Evolutionary conservation across 1,284 basidiomycete genomes (phyloP).

Genomic region (Ceratobasidium sp.): DNA sequence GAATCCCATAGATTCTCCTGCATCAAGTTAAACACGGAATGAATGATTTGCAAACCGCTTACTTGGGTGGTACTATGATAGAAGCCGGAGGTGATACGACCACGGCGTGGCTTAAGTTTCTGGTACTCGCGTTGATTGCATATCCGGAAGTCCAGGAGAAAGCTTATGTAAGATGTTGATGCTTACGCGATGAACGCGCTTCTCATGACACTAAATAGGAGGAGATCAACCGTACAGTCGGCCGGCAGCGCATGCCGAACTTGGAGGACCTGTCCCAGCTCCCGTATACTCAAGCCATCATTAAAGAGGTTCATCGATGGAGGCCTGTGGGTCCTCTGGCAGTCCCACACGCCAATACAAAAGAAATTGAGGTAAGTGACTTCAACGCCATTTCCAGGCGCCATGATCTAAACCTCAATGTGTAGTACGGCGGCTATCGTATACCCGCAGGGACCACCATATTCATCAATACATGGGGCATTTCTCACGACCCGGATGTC

Average conservation of each 20-base stretch:
- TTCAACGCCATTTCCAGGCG: no score
- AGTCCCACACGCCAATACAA: constrained; percentile 32
- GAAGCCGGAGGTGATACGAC: constrained; percentile 50
- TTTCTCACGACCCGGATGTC: constrained; percentile 38
- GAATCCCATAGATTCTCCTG: neutral
- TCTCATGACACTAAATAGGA: constrained; percentile 39
- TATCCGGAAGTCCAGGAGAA: constrained; percentile 40
- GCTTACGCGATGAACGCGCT: neutral
- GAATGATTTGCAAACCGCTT: constrained; percentile 26
- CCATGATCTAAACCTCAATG: no score
- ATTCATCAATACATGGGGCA: constrained; percentile 41
- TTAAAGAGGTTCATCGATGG: constrained; percentile 49
- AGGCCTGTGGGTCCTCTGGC: constrained; percentile 37
- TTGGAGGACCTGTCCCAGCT: constrained; percentile 49
- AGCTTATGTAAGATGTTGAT: constrained; percentile 30
- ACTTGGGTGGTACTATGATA: constrained; percentile 39
- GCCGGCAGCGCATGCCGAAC: constrained; percentile 50
- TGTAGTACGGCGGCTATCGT: constrained; percentile 36
- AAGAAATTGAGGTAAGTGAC: constrained; percentile 32
- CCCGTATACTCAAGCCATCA: constrained; percentile 52
- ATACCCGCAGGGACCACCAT: constrained; percentile 39
- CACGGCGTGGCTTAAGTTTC: constrained; percentile 46
- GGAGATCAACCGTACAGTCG: constrained; percentile 52
- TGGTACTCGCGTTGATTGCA: constrained; percentile 38
- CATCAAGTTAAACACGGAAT: constrained; percentile 30